These are phyloP conservation scores for Agaricus blazei DNA, from an alignment of 768 basidiomycete genomes.

Conservation along the genomic window DNA sequence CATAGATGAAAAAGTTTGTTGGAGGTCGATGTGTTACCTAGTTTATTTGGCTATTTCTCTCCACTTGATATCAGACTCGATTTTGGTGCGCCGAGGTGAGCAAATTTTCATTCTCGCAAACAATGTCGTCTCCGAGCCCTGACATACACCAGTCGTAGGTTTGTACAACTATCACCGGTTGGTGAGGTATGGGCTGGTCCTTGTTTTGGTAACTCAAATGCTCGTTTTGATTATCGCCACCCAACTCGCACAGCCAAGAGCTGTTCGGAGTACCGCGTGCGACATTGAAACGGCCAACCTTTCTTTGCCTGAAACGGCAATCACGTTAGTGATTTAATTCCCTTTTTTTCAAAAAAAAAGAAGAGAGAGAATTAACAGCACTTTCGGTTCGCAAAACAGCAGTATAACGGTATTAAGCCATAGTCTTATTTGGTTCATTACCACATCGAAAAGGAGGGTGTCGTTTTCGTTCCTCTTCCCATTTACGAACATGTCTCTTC, in stretches of 20 bases:
- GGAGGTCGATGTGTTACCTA: conserved; percentile 14
- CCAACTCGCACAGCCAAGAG: no score
- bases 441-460: background rate
- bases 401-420: background rate
- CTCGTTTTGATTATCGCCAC: background rate
- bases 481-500: background rate
- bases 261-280: no score
- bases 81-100: conserved; percentile 17
- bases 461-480: background rate
- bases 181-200: background rate
- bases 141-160: background rate
- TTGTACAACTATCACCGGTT: background rate
- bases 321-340: no score
- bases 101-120: no score
- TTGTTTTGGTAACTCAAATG: background rate
- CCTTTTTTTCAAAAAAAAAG: no score
- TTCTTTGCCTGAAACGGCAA: no score
- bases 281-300: no score
- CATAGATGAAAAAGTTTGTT: background rate
- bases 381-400: background rate
- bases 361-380: no score
- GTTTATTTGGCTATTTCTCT: conserved; percentile 13
- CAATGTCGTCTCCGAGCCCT: no score
- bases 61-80: conserved; percentile 10
- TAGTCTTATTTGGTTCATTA: background rate